Evolutionary conservation across 1,139 yeast species (phyloP).

Genomic region (Lodderomyces beijingensis): DNA sequence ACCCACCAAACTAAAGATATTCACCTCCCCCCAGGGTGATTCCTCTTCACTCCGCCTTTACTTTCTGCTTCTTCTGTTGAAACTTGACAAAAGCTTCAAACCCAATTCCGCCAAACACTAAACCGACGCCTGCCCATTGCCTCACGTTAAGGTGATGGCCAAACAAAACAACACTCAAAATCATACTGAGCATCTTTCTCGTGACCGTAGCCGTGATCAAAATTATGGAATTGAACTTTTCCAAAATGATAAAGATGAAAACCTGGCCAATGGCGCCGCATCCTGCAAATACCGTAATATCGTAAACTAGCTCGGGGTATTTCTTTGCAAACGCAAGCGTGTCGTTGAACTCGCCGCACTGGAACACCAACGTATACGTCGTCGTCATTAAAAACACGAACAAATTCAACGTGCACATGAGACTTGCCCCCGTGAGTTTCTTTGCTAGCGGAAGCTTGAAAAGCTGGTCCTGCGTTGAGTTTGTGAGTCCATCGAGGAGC

Average conservation of each 20-base stretch:
- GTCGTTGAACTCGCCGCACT: slow-evolving; percentile 46
- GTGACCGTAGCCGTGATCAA: slow-evolving; percentile 93
- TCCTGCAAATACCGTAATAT: slow-evolving; percentile 62
- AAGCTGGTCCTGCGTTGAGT: slow-evolving; percentile 87
- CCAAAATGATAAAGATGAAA: slow-evolving; percentile 81
- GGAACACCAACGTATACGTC: slow-evolving; percentile 38
- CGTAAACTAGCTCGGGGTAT: slow-evolving; percentile 44
- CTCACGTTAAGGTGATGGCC: slow-evolving; percentile 60
- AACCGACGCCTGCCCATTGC: slow-evolving; percentile 75
- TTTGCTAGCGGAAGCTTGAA: slow-evolving; percentile 39
- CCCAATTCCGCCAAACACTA: slow-evolving; percentile 73
- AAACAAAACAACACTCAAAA: slow-evolving; percentile 78
- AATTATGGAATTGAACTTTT: slow-evolving; percentile 76
- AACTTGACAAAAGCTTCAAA: slow-evolving; percentile 24
- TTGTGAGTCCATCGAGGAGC: slow-evolving; percentile 85
- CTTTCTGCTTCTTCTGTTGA: slow-evolving; percentile 6
- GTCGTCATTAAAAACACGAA: slow-evolving; percentile 44
- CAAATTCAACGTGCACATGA: slow-evolving; percentile 79
- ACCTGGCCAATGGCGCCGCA: slow-evolving; percentile 93
- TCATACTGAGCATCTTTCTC: slow-evolving; percentile 93
- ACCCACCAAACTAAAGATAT: too few species aligned
- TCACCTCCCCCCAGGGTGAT: too few species aligned
- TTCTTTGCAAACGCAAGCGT: slow-evolving; percentile 42
- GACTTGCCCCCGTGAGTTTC: slow-evolving; percentile 59
- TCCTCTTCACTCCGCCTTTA: slow-evolving; percentile 1